Evolutionary conservation across 2,329 filamentous ascomycete species (phyloP).

Genomic region (Hortaea sp.): DNA sequence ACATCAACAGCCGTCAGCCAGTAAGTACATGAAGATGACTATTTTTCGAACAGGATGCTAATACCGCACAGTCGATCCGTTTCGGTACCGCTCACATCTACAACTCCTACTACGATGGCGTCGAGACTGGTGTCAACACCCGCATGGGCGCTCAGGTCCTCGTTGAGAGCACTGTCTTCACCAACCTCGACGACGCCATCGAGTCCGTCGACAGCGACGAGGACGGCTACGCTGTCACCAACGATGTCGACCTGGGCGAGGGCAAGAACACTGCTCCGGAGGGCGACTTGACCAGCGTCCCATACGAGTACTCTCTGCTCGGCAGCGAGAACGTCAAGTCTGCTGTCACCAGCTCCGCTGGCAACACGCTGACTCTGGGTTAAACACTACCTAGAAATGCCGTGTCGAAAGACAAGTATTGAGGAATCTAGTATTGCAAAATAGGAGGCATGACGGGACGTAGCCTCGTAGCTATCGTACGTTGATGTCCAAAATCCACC

Average conservation of each 20-base stretch:
- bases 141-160: slow-evolving; percentile 33
- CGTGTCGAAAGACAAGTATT: too few species aligned
- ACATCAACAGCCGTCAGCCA: slow-evolving; percentile 55
- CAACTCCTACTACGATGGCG: slow-evolving; percentile 41
- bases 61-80: too few species aligned
- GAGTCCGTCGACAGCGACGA: slow-evolving; percentile 11
- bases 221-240: slow-evolving; percentile 27
- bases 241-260: slow-evolving; percentile 31
- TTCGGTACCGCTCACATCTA: slow-evolving; percentile 41
- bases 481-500: neutral
- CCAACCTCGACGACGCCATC: slow-evolving; percentile 24
- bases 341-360: neutral
- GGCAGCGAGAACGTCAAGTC: neutral
- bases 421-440: too few species aligned
- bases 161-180: slow-evolving; percentile 33
- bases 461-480: neutral
- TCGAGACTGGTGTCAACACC: slow-evolving; percentile 31
- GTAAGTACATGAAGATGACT: too few species aligned
- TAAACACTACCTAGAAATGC: neutral
- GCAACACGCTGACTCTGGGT: neutral
- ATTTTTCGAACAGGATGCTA: too few species aligned
- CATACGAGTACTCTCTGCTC: slow-evolving; percentile 21
- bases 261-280: slow-evolving; percentile 22
- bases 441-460: neutral
- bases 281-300: slow-evolving; percentile 25